A percentile compares a stretch with the other conserved stretches of the same genome.
Evolutionary conservation across 495 filamentous ascomycete genomes (phyloP).

Genomic region (Chaetomium fimeti): DNA sequence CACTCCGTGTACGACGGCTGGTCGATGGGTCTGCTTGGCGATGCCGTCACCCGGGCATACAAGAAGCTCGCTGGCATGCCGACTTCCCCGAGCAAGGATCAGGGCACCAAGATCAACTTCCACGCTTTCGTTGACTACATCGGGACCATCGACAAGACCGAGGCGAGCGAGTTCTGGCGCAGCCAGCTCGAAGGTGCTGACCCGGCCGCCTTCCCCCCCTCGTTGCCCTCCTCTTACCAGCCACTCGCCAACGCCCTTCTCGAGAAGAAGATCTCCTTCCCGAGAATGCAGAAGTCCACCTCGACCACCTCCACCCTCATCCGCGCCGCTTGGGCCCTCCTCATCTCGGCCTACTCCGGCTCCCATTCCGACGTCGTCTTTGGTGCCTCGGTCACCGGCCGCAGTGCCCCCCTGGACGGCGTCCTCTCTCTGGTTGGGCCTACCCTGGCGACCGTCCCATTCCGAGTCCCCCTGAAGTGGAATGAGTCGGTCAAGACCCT

Average conservation of each 20-base stretch:
- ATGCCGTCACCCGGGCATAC: slow-evolving; percentile 44
- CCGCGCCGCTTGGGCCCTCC: slow-evolving; percentile 45
- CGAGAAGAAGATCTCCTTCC: neutral
- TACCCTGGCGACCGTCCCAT: slow-evolving; percentile 2
- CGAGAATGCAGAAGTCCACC: neutral
- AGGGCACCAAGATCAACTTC: slow-evolving; percentile 25
- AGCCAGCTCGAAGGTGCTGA: slow-evolving; percentile 1
- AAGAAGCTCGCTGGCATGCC: neutral
- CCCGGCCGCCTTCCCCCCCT: neutral
- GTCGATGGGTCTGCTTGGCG: slow-evolving; percentile 51
- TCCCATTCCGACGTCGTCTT: slow-evolving; percentile 44
- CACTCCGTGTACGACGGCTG: slow-evolving; percentile 67
- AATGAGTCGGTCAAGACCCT: slow-evolving; percentile 6
- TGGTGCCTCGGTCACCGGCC: slow-evolving; percentile 44
- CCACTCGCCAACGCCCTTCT: neutral
- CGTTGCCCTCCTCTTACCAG: neutral
- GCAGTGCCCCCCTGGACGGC: slow-evolving; percentile 46
- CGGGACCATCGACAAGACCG: neutral
- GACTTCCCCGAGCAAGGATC: neutral
- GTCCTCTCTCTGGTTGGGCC: neutral
- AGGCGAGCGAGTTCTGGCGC: slow-evolving; percentile 1
- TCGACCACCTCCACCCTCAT: slow-evolving; percentile 31
- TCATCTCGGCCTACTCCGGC: slow-evolving; percentile 40
- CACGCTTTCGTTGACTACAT: slow-evolving; percentile 37
- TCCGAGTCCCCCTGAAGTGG: slow-evolving; percentile 3